A percentile compares a stretch with the other conserved stretches of the same genome.
These are phyloP conservation scores for Saccharomycopsis sp. DNA, from an alignment of 805 yeast species.

Conservation along the genomic window DNA sequence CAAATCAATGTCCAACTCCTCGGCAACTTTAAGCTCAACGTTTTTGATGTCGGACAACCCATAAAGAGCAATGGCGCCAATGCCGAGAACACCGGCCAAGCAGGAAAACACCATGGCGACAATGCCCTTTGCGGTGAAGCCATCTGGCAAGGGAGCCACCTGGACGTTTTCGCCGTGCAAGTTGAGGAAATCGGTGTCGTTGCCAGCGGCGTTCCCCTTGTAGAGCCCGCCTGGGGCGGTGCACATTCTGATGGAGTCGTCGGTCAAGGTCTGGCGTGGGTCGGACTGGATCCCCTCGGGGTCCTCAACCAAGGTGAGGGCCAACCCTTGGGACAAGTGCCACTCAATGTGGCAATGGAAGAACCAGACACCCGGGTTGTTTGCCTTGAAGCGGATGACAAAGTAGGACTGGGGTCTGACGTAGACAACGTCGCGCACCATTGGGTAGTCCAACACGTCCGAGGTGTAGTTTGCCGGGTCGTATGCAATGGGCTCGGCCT, in stretches of 20 bases:
- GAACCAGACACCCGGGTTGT: constrained; percentile 97
- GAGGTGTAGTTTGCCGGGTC: constrained; percentile 40
- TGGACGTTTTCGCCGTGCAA: constrained; percentile 72
- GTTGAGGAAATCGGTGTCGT: constrained; percentile 52
- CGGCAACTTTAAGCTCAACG: constrained; percentile 53
- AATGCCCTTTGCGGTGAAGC: constrained; percentile 92
- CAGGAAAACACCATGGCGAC: constrained; percentile 90
- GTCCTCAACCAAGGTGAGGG: constrained; percentile 72
- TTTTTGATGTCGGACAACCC: constrained; percentile 78
- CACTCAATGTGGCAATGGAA: constrained; percentile 99
- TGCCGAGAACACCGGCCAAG: constrained; percentile 77
- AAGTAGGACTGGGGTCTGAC: constrained; percentile 79
- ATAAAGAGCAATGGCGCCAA: constrained; percentile 65
- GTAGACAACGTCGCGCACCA: constrained; percentile 74
- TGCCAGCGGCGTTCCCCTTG: constrained; percentile 87
- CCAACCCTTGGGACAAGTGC: constrained; percentile 95
- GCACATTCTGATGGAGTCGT: constrained; percentile 55
- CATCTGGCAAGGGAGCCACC: constrained; percentile 57
- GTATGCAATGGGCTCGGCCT: constrained; percentile 46
- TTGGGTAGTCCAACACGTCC: constrained; percentile 63
- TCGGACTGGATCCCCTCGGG: constrained; percentile 57
- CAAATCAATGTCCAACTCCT: constrained; percentile 36
- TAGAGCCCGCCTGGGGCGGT: constrained; percentile 39
- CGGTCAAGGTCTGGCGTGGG: constrained; percentile 48
- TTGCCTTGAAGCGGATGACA: constrained; percentile 79